Evolutionary conservation across 768 basidiomycete genomes (phyloP).

Genomic region (Multifurca ochricompacta): DNA sequence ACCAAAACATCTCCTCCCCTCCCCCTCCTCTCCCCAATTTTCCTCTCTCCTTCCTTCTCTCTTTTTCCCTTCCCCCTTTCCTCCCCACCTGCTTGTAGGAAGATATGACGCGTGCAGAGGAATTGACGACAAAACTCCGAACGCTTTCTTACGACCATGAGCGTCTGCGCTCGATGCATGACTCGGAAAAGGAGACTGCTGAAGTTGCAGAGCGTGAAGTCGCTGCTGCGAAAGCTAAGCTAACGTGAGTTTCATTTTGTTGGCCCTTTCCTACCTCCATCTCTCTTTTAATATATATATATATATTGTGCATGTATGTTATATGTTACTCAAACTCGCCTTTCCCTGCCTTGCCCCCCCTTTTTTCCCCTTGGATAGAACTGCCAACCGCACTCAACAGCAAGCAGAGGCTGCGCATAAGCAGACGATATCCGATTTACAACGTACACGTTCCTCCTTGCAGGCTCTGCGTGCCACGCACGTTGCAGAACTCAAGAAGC

Average conservation of each 20-base stretch:
- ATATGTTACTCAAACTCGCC: too few relatives aligned
- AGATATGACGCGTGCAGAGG: slow-evolving; percentile 76
- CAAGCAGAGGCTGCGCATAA: slow-evolving; percentile 60
- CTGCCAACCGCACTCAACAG: slow-evolving; percentile 46
- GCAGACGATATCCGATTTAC: slow-evolving; percentile 59
- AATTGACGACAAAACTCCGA: slow-evolving; percentile 62
- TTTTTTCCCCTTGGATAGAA: slow-evolving; percentile 25
- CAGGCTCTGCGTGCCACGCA: slow-evolving; percentile 65
- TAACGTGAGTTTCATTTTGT: slow-evolving; percentile 46
- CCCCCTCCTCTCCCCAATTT: too few relatives aligned
- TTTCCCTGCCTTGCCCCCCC: not conserved
- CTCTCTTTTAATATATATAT: too few relatives aligned
- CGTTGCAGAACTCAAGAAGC: slow-evolving; percentile 67
- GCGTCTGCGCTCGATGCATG: slow-evolving; percentile 59
- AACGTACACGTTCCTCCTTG: slow-evolving; percentile 59
- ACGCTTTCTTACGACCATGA: slow-evolving; percentile 79
- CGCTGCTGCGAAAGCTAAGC: slow-evolving; percentile 62
- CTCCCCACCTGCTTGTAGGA: slow-evolving; percentile 31
- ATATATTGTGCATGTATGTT: too few relatives aligned
- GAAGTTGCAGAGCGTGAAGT: slow-evolving; percentile 74
- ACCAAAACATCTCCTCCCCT: not conserved
- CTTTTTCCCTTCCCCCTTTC: too few relatives aligned
- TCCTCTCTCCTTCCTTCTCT: too few relatives aligned
- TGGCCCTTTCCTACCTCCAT: too few relatives aligned
- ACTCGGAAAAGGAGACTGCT: slow-evolving; percentile 47